phyloP scores from a whole-genome alignment of 805 yeast species.

The Starmerella gropengiesseri region DNA sequence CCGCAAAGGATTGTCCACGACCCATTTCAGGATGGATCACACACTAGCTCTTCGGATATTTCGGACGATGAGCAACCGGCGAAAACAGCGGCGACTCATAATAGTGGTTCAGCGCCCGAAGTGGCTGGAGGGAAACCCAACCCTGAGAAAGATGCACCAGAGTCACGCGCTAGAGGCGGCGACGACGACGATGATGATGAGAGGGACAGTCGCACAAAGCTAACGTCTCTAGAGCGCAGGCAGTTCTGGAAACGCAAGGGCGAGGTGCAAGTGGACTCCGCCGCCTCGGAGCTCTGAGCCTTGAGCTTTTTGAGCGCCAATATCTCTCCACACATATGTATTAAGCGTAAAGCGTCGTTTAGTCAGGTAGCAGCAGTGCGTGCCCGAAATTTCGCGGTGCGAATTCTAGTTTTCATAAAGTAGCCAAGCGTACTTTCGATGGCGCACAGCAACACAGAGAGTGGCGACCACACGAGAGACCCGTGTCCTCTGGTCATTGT shows the following conservation, averaged over 20 bases:
- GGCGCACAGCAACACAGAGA: slow-evolving; percentile 8
- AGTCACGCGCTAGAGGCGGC: neutral
- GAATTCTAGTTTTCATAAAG: neutral
- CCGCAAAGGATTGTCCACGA: neutral
- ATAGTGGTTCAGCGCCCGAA: neutral
- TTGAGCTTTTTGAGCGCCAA: no score
- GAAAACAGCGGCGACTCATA: neutral
- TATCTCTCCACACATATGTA: no score
- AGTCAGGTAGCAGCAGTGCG: slow-evolving; percentile 2
- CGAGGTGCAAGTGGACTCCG: slow-evolving; percentile 1
- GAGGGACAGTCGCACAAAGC: slow-evolving; percentile 19
- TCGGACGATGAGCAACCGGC: slow-evolving; percentile 1
- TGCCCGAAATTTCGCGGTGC: neutral
- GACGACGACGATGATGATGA: slow-evolving; percentile 8
- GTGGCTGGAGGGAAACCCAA: neutral
- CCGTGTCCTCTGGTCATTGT: slow-evolving; percentile 96
- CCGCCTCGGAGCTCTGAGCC: neutral
- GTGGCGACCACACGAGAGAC: slow-evolving; percentile 93
- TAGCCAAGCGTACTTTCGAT: neutral
- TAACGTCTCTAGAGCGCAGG: slow-evolving; percentile 15
- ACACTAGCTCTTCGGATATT: slow-evolving; percentile 1
- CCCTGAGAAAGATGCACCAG: neutral
- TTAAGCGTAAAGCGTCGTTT: slow-evolving; percentile 6
- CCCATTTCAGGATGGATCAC: slow-evolving; percentile 1
- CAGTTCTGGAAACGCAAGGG: slow-evolving; percentile 20